Base-by-base conservation (phyloP, 768 basidiomycete species). In the Russula sp. region DNA sequence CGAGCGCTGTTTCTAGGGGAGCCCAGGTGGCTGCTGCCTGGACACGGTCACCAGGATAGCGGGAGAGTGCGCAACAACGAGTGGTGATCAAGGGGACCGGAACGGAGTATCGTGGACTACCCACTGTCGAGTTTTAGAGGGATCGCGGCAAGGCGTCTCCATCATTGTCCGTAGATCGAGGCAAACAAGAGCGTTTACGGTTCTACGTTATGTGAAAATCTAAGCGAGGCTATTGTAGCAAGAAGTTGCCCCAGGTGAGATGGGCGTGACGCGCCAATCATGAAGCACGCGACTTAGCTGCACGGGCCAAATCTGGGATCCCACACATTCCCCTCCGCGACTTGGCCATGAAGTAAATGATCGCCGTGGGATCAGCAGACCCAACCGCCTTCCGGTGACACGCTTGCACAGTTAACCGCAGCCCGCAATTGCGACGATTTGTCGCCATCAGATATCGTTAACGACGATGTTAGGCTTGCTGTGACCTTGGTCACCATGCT, bases 21-120 rank as follows among this genome's bases (percentile, higher is more conserved):
- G 63, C 53, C 16, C 53, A 62, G 48, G 48, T 64, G 45, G 16
- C 47, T 49, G 55, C 35, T 61, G 55, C 64, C 40, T 67, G 44
- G 66, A 62, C 66, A 67, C 66, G 64, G 64, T 67, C 66, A 67
- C 66, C 56, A 62, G 22, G 66, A 65, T 57, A 34, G 55, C 22
- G 22, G 40, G 42, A 37, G 57, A 22, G 27, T 14, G 37, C 8
- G 49, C 45, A 53, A 48, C 58, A 49, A 48, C 49, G 56, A 58
- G 20, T 51, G 22, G 31, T 59, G 63, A 67, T 67, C 66, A 63
- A 59, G 65, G 63, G 63, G 63, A 64, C 59, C 63, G 63, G 59
- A 64, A 60, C 63, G 50, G 48, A 44, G 63, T 44, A 48, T 18
- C 6, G 63, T 22, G 31, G 34, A 27, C n/a, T 6, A 35, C 6